phyloP scores from a whole-genome alignment of 352 stramenopile species.

The Lagenidium sp. region DNA sequence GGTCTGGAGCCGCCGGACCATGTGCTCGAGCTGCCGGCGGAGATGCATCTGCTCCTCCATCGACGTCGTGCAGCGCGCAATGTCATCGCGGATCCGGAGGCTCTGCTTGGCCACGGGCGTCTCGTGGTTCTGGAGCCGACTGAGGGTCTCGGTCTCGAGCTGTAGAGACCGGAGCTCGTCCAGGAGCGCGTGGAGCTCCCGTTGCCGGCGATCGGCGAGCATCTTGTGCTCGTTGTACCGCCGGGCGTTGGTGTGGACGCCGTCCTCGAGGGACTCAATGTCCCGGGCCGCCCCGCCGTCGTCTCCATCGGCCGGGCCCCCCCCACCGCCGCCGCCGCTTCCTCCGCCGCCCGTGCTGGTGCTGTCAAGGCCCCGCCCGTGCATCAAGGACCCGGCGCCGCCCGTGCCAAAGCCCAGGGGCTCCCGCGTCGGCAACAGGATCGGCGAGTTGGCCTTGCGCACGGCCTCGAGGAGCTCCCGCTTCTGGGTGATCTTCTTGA shows the following conservation, averaged over 20 bases:
- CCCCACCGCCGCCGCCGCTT: not conserved
- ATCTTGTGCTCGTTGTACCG: conserved; percentile 82
- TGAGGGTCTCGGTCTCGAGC: conserved; percentile 60
- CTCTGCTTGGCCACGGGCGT: conserved; percentile 71
- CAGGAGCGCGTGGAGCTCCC: conserved; percentile 51
- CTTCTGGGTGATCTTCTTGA: conserved; percentile 72
- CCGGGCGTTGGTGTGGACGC: conserved; percentile 53
- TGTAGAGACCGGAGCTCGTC: conserved; percentile 64
- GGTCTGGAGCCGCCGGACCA: conserved; percentile 69
- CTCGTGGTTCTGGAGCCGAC: conserved; percentile 66
- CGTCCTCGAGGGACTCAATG: conserved; percentile 58
- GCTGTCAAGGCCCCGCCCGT: too few species aligned
- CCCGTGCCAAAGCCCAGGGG: not conserved
- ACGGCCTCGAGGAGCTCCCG: conserved; percentile 70
- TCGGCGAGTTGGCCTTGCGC: conserved; percentile 59
- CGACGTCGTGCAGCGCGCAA: conserved; percentile 47
- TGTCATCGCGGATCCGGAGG: conserved; percentile 52
- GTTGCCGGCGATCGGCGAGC: conserved; percentile 44
- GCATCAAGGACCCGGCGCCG: not conserved
- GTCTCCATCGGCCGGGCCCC: conserved; percentile 7
- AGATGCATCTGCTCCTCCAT: conserved; percentile 82
- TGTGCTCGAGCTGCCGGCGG: conserved; percentile 67
- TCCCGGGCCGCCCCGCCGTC: conserved; percentile 38
- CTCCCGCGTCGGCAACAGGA: conserved; percentile 45
- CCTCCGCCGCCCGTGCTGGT: too few species aligned